Conservation (phyloP, 306 rosid species). For the Mimosa bimucronata region DNA sequence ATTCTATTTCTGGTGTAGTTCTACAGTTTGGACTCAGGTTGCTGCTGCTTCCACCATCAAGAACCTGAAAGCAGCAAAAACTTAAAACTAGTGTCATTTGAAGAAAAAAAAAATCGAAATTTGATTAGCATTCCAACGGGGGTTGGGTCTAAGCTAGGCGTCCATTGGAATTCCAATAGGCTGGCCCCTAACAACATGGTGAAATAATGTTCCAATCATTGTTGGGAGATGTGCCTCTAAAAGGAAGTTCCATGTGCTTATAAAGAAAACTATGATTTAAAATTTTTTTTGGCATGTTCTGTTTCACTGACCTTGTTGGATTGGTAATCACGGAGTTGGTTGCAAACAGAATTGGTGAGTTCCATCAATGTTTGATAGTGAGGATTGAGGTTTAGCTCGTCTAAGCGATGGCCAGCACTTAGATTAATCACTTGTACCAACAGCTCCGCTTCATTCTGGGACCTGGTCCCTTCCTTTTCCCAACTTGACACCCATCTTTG, state of each 20-base stretch:
- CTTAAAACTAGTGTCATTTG: not conserved
- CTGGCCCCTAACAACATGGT: too few relatives aligned
- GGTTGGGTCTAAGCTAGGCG: too few relatives aligned
- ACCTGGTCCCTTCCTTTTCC: conserved; percentile 55
- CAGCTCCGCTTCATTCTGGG: conserved; percentile 61
- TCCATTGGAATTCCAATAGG: too few relatives aligned
- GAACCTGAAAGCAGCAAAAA: conserved; percentile 42
- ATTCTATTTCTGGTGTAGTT: conserved; percentile 52
- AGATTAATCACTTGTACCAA: conserved; percentile 60
- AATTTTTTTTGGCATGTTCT: not conserved
- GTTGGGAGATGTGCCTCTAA: too few relatives aligned
- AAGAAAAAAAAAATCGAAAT: not conserved
- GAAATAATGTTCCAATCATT: too few relatives aligned
- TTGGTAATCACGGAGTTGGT: conserved; percentile 48
- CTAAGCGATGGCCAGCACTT: conserved; percentile 53
- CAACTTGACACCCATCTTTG: conserved; percentile 67
- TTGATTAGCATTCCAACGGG: too few relatives aligned
- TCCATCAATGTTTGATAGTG: conserved; percentile 44
- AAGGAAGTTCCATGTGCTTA: too few relatives aligned
- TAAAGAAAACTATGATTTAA: not conserved
- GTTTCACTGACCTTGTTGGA: conserved; percentile 51
- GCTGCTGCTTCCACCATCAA: conserved; percentile 23
- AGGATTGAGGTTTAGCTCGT: conserved; percentile 49
- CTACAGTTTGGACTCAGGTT: conserved; percentile 18
- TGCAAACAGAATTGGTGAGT: conserved; percentile 62